A percentile compares a stretch with the other conserved stretches of the same genome.
Evolutionary conservation across 495 filamentous ascomycete genomes (phyloP).

Genomic region (Penicillium arizonense): DNA sequence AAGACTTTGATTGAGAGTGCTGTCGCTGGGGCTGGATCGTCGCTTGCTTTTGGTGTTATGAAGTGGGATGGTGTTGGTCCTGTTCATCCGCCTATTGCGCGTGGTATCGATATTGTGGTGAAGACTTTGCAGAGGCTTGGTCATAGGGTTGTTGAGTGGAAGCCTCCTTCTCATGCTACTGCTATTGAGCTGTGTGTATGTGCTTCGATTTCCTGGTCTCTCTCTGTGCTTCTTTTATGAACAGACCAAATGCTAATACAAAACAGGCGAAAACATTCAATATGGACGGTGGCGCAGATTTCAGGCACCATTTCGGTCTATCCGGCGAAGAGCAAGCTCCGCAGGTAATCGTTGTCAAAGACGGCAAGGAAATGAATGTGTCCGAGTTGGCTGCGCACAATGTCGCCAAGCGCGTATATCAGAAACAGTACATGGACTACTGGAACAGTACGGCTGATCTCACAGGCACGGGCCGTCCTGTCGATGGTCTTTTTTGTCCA

Average conservation of each 20-base stretch:
- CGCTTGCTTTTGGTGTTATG: conserved; percentile 54
- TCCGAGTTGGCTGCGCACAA: conserved; percentile 53
- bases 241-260: neutral
- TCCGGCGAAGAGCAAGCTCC: conserved; percentile 52
- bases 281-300: conserved; percentile 52
- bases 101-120: conserved; percentile 53
- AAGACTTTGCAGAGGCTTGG: conserved; percentile 50
- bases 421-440: conserved; percentile 67
- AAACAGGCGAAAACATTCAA: conserved; percentile 26
- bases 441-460: conserved; percentile 59
- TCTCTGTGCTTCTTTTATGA: neutral
- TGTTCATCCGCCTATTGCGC: conserved; percentile 52
- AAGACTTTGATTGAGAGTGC: conserved; percentile 38
- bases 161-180: conserved; percentile 48
- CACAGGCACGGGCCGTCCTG: conserved; percentile 57
- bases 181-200: conserved; percentile 33
- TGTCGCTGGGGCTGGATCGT: conserved; percentile 16
- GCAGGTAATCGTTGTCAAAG: conserved; percentile 32
- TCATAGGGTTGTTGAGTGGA: conserved; percentile 59
- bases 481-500: conserved; percentile 53
- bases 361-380: conserved; percentile 34
- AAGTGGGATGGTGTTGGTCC: conserved; percentile 46
- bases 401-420: conserved; percentile 55
- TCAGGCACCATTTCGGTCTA: conserved; percentile 46
- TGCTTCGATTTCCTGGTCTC: neutral